Evolutionary conservation across 345 rosid species (phyloP).

Genomic region (Crucihimalaya himalaica): DNA sequence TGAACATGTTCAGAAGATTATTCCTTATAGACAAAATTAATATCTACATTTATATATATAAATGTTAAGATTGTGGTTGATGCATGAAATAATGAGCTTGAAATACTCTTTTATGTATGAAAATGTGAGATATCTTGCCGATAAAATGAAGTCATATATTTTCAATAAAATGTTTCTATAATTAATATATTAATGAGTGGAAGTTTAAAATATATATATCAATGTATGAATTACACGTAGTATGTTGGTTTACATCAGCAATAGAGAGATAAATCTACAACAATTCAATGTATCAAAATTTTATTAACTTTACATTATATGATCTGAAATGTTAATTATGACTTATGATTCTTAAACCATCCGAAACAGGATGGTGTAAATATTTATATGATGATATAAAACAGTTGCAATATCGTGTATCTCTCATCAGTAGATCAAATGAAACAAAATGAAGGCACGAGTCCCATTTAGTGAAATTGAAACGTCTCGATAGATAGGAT

Average conservation of each 20-base stretch:
- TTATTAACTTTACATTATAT: background rate
- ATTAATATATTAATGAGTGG: background rate
- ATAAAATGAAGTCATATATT: background rate
- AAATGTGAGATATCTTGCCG: background rate
- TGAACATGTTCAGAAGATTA: conserved; percentile 36
- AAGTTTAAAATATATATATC: background rate
- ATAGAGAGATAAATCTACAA: background rate
- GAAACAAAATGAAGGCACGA: no score
- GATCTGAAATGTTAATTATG: background rate
- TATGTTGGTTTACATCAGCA: background rate
- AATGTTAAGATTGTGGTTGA: background rate
- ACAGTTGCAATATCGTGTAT: no score
- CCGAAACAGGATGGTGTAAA: background rate
- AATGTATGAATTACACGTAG: background rate
- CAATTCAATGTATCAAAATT: background rate
- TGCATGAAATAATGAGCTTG: conserved; percentile 1
- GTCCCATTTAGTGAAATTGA: background rate
- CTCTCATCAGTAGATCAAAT: no score
- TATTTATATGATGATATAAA: no score
- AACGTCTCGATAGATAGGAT: conserved; percentile 4
- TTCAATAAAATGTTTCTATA: background rate
- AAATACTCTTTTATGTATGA: background rate
- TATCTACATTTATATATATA: background rate
- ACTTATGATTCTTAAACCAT: background rate
- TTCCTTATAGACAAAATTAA: conserved; percentile 3